Evolutionary conservation across 225 moss, liverwort and hornwort species (phyloP).

Genomic region (Sphagnum tenellum): DNA sequence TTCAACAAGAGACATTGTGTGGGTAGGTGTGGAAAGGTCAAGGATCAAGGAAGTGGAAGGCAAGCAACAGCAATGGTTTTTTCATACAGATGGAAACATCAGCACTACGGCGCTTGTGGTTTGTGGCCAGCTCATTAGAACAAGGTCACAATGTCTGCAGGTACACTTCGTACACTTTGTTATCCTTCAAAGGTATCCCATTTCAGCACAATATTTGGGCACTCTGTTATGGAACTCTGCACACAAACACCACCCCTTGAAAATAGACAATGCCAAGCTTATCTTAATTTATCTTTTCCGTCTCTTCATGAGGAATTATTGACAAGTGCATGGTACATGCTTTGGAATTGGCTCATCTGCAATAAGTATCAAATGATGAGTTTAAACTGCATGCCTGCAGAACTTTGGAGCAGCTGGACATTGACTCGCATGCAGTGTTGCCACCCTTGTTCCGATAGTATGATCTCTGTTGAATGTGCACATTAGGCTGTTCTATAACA

Average conservation of each 20-base stretch:
- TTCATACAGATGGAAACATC: conserved; percentile 82
- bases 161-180: conserved; percentile 21
- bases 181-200: too few species aligned
- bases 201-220: too few species aligned
- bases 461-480: not conserved
- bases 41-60: conserved; percentile 87
- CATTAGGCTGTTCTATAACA: too few species aligned
- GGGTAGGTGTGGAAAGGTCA: conserved; percentile 91
- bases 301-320: not conserved
- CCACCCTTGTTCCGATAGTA: conserved; percentile 55
- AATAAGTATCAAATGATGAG: not conserved
- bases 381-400: conserved; percentile 11
- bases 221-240: too few species aligned
- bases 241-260: too few species aligned
- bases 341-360: not conserved
- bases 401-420: conserved; percentile 47
- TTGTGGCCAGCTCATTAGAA: conserved; percentile 68
- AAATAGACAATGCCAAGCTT: too few species aligned
- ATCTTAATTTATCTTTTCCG: conserved; percentile 2
- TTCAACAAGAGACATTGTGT: not conserved
- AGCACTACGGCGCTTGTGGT: conserved; percentile 67
- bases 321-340: too few species aligned
- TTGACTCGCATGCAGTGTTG: conserved; percentile 46
- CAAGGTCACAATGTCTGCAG: conserved; percentile 69
- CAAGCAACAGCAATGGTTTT: conserved; percentile 68